A percentile compares a stretch with the other conserved stretches of the same genome.
Evolutionary conservation across 83 land plant species (phyloP).

Genomic region (Diphasiastrum complanatum): DNA sequence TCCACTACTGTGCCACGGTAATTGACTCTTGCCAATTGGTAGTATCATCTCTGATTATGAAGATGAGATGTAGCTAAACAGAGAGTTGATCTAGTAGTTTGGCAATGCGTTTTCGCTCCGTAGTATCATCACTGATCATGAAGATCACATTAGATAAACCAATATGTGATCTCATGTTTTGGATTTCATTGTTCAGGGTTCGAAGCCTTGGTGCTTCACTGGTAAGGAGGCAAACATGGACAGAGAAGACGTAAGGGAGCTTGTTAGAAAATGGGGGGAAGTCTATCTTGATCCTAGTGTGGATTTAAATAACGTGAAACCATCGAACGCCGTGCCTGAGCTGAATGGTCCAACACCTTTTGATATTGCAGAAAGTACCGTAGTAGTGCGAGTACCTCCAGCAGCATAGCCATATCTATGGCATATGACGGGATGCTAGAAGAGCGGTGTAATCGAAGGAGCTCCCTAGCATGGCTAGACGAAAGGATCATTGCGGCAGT

Average conservation of each 20-base stretch:
- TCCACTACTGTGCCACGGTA: constrained; percentile 9
- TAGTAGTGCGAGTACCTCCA: no score
- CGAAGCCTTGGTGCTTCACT: constrained; percentile 82
- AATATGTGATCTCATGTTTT: not conserved
- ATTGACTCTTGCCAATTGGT: not conserved
- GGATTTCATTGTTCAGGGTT: constrained; percentile 42
- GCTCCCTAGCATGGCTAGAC: no score
- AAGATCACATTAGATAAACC: not conserved
- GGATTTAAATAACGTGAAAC: no score
- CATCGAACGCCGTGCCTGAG: no score
- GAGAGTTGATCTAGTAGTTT: no score
- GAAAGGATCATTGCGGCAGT: no score
- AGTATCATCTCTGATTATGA: not conserved
- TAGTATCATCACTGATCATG: no score
- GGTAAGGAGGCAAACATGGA: constrained; percentile 80
- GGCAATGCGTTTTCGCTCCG: not conserved
- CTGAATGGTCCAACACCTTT: no score
- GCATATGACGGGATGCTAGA: no score
- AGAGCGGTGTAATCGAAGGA: no score
- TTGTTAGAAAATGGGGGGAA: constrained; percentile 72
- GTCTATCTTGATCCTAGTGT: constrained; percentile 49
- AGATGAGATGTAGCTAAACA: not conserved
- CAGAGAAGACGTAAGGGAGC: constrained; percentile 61
- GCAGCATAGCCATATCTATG: no score
- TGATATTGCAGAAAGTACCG: no score